Base-by-base conservation (phyloP, 176 grass and related monocot genomes). In the Paspalum vaginatum region DNA sequence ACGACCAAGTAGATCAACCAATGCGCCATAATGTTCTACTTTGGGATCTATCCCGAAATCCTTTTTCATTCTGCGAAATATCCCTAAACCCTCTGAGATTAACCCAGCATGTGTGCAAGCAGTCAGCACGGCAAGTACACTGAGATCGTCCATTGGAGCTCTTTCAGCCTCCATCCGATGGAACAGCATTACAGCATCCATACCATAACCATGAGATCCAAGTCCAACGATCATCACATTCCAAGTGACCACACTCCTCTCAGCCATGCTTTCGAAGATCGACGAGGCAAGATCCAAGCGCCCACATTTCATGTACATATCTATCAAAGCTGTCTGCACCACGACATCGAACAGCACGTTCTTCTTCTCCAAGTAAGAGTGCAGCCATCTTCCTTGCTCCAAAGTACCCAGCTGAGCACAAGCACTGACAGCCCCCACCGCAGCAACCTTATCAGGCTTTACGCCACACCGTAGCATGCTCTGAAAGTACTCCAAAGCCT, bases 251-350 rank as follows among this genome's bases (percentile, higher is more conserved):
- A 84, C 75, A 22, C 86, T 94, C 86, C 76, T 89, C 9, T 65
- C 68, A 4, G 61, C 16, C 86, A 89, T 89, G 67, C 73, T 75
- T 52, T 89, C 80, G 70, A 94, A 94, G 0, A 94, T 83, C 48
- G n/a, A 49, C 42, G 22, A 78, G 41, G 86, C 86, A 47, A 91
- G 80, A 70, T 84, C 77, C 72, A 91, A 82, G 17, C 77, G 38
- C 1, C 92, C 88, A 15, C 88, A 94, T 71, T 83, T 94, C 92
- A 87, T 62, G 84, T 91, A 94, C 92, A 94, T 89, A 60, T 94
- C 89, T 59, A 89, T 71, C 42, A 94, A 62, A 56, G 92, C 86
- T 59, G 92, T 91, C 67, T 81, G 61, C 13, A 91, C 84, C 41
- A 94, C 89, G 70, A 87, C 77, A 82, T 94, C 92, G 0, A 82